These are phyloP conservation scores for Penstemon newberryi DNA, from an alignment of 257 asterid genomes.

Conservation along the genomic window DNA sequence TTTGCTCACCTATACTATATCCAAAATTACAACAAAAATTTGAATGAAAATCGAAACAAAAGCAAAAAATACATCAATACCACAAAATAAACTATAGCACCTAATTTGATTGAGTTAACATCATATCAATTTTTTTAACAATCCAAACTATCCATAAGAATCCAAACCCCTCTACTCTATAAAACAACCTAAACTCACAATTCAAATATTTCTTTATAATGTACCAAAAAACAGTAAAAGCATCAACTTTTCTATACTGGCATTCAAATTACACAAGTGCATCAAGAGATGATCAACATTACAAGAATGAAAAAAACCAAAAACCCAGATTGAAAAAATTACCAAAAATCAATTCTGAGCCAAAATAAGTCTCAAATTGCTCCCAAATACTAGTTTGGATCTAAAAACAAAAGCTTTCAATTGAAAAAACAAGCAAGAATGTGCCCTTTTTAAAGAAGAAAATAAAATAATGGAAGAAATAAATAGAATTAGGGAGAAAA, in stretches of 20 bases:
- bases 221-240: conserved; percentile 18
- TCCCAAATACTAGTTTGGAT: conserved; percentile 40
- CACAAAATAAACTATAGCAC: background rate
- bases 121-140: conserved; percentile 5
- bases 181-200: conserved; percentile 5
- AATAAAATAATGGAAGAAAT: background rate
- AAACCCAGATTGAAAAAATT: conserved; percentile 30
- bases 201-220: background rate
- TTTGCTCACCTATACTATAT: background rate
- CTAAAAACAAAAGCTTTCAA: conserved; percentile 35
- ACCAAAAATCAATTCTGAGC: conserved; percentile 27
- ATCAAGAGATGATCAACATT: conserved; percentile 40
- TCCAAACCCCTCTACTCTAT: conserved; percentile 24
- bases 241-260: conserved; percentile 6
- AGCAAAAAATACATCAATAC: background rate
- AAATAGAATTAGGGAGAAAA: background rate
- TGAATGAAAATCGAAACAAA: background rate
- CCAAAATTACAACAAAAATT: conserved; percentile 8
- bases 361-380: conserved; percentile 25
- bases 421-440: conserved; percentile 17
- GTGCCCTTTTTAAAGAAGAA: conserved; percentile 25
- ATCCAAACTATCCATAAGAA: background rate
- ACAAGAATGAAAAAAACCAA: conserved; percentile 33
- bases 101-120: conserved; percentile 4
- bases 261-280: conserved; percentile 18